A percentile compares a stretch with the other conserved stretches of the same genome.
These are phyloP conservation scores for Penicillium manginii DNA, from an alignment of 495 filamentous ascomycete species.

Conservation along the genomic window DNA sequence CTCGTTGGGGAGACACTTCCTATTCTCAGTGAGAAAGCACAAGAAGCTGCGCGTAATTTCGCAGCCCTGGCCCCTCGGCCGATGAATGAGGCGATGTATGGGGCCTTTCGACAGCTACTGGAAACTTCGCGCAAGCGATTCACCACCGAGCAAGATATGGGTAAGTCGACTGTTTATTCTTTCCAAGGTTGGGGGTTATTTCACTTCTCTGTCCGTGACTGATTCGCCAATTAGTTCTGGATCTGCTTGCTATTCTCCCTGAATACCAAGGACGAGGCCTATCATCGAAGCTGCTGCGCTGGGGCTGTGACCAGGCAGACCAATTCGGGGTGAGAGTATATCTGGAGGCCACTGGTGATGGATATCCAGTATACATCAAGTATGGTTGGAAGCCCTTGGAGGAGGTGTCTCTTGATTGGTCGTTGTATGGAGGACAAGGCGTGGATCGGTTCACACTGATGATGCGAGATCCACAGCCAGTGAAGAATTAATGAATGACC, in stretches of 20 bases:
- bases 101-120: constrained; percentile 21
- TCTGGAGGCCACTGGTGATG: constrained; percentile 57
- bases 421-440: constrained; percentile 27
- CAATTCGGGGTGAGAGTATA: constrained; percentile 47
- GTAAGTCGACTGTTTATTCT: constrained; percentile 9
- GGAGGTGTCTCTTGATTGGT: constrained; percentile 36
- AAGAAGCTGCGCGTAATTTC: constrained; percentile 18
- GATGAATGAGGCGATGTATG: constrained; percentile 22
- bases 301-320: constrained; percentile 56
- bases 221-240: constrained; percentile 30
- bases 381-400: constrained; percentile 54
- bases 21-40: constrained; percentile 22
- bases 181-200: not conserved
- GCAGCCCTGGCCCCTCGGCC: constrained; percentile 22
- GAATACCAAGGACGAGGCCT: constrained; percentile 55
- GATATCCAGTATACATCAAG: constrained; percentile 56
- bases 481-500: not conserved
- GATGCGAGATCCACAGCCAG: constrained; percentile 28
- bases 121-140: constrained; percentile 20
- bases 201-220: not conserved
- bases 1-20: constrained; percentile 10
- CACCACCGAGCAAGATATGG: constrained; percentile 25
- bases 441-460: constrained; percentile 23
- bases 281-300: constrained; percentile 49
- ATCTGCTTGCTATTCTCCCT: constrained; percentile 50